These are phyloP conservation scores for Neurospora sp. DNA, from an alignment of 2,329 filamentous ascomycete species.

Conservation along the genomic window DNA sequence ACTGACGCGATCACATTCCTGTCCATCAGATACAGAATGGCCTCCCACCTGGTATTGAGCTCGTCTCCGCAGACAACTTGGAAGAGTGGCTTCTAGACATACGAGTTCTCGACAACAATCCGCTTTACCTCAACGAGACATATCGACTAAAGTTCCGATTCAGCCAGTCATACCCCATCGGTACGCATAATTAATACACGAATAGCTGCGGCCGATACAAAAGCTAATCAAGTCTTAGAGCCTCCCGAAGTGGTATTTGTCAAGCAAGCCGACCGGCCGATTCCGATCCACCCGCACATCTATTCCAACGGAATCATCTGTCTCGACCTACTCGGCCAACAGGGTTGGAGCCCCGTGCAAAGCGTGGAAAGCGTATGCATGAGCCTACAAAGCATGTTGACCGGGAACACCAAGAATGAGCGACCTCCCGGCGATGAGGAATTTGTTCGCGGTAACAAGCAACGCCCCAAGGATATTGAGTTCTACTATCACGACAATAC, in stretches of 20 bases:
- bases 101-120: slow-evolving; percentile 78
- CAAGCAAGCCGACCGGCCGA: slow-evolving; percentile 50
- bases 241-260: slow-evolving; percentile 91
- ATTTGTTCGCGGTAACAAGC: slow-evolving; percentile 72
- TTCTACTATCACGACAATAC: slow-evolving; percentile 91
- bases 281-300: slow-evolving; percentile 94
- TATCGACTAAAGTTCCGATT: slow-evolving; percentile 88
- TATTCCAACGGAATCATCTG: slow-evolving; percentile 99
- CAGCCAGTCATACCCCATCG: slow-evolving; percentile 77
- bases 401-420: slow-evolving; percentile 86
- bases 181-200: slow-evolving; percentile 36
- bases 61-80: slow-evolving; percentile 73
- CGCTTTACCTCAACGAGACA: slow-evolving; percentile 68
- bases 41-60: slow-evolving; percentile 60
- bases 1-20: neutral
- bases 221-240: slow-evolving; percentile 41
- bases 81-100: slow-evolving; percentile 92
- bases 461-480: slow-evolving; percentile 76
- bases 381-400: slow-evolving; percentile 96
- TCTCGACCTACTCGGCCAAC: slow-evolving; percentile 76
- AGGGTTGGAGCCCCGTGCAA: slow-evolving; percentile 94
- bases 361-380: slow-evolving; percentile 96
- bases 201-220: neutral
- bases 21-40: slow-evolving; percentile 40
- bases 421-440: slow-evolving; percentile 82